Evolutionary conservation across 2,329 filamentous ascomycete species (phyloP).

Genomic region (Ceratocystis destructans): DNA sequence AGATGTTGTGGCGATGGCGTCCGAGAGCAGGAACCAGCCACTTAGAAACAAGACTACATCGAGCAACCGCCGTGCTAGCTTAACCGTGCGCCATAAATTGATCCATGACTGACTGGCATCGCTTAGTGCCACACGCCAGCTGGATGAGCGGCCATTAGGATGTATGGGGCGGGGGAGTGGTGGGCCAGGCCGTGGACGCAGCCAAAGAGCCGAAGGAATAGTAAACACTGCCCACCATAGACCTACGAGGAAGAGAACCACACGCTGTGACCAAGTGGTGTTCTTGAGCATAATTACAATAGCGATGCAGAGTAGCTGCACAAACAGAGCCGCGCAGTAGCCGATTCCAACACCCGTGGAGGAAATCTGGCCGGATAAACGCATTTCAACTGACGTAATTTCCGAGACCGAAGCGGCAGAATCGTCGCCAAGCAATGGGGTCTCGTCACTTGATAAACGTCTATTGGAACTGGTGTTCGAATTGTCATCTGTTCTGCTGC

Average conservation of each 20-base stretch:
- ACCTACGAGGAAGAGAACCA: conserved; percentile 78
- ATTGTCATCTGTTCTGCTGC: conserved; percentile 19
- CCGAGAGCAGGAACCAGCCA: conserved; percentile 89
- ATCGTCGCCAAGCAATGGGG: neutral
- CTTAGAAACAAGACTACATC: conserved; percentile 68
- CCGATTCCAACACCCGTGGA: conserved; percentile 88
- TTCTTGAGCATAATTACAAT: conserved; percentile 61
- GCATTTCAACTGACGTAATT: conserved; percentile 43
- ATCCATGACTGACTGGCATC: conserved; percentile 80
- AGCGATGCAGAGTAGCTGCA: conserved; percentile 69
- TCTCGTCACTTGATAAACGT: conserved; percentile 19
- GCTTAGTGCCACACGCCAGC: conserved; percentile 29
- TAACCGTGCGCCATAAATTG: conserved; percentile 66
- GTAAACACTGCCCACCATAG: conserved; percentile 90
- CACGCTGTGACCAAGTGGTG: conserved; percentile 69
- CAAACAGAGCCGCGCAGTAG: conserved; percentile 70
- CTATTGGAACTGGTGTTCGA: conserved; percentile 23
- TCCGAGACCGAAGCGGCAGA: neutral
- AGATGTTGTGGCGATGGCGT: conserved; percentile 86
- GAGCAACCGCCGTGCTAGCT: conserved; percentile 55
- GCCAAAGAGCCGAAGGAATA: conserved; percentile 73
- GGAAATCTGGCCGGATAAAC: conserved; percentile 79
- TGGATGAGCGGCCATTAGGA: conserved; percentile 25
- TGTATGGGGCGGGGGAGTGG: conserved; percentile 40
- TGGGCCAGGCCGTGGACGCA: conserved; percentile 77